Conservation (phyloP, 2,329 filamentous ascomycete genomes). For the Onygenales sp. region DNA sequence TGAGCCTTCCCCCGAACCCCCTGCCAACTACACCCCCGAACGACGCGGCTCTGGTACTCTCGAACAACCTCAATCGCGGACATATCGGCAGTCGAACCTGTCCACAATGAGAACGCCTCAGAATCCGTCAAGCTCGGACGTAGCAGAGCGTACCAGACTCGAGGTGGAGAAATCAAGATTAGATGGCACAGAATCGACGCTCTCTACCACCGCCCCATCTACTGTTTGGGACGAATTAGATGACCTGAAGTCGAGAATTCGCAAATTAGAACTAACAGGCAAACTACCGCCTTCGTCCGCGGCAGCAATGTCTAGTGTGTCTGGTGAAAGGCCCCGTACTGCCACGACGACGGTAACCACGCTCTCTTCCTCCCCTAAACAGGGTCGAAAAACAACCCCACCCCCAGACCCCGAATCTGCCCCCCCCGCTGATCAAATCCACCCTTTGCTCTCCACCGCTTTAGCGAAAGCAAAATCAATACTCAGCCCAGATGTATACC, state of each 20-base stretch:
- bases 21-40: conserved; percentile 15
- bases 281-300: conserved; percentile 76
- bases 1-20: conserved; percentile 24
- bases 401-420: conserved; percentile 23
- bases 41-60: conserved; percentile 8
- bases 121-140: conserved; percentile 25
- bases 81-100: conserved; percentile 24
- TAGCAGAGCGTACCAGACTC: conserved; percentile 23
- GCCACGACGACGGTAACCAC: conserved; percentile 88
- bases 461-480: conserved; percentile 66
- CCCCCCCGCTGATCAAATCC: conserved; percentile 47
- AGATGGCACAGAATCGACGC: conserved; percentile 74
- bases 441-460: conserved; percentile 72
- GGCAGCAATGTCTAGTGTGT: conserved; percentile 63
- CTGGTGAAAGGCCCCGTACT: conserved; percentile 75
- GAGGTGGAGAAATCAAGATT: conserved; percentile 26
- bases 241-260: conserved; percentile 86
- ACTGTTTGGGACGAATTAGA: conserved; percentile 98
- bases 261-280: conserved; percentile 79
- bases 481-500: conserved; percentile 63
- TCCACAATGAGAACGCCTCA: conserved; percentile 28
- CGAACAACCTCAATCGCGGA: conserved; percentile 13
- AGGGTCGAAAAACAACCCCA: conserved; percentile 45
- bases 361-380: conserved; percentile 79
- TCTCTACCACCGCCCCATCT: conserved; percentile 79